phyloP scores from a whole-genome alignment of 768 basidiomycete genomes.

The Naematelia aurantialba region DNA sequence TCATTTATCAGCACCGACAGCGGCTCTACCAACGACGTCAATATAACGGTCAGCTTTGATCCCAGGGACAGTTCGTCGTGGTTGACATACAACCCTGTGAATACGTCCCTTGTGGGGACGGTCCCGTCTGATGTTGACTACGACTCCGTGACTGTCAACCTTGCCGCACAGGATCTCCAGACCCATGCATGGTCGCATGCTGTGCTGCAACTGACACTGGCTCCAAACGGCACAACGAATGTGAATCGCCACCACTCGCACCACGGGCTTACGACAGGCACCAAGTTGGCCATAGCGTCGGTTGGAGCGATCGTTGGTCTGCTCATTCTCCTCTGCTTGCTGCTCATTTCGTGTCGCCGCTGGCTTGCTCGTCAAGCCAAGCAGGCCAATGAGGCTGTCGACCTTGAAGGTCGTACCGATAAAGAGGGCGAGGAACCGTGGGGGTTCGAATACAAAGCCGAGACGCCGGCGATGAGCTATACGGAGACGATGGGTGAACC shows the following conservation, averaged over 20 bases:
- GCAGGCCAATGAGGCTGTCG: background rate
- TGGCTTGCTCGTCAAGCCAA: background rate
- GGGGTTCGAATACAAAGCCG: constrained; percentile 8
- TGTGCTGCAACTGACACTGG: constrained; percentile 16
- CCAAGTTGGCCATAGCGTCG: constrained; percentile 9
- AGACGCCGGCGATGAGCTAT: constrained; percentile 21
- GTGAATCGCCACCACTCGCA: constrained; percentile 2
- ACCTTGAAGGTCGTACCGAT: background rate
- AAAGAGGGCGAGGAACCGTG: constrained; percentile 8
- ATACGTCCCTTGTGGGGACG: constrained; percentile 58
- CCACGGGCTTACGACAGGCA: constrained; percentile 6
- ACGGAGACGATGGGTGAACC: constrained; percentile 26
- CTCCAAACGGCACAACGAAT: constrained; percentile 4
- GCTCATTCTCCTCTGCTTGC: constrained; percentile 10
- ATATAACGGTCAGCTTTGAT: constrained; percentile 56
- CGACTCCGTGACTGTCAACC: constrained; percentile 17
- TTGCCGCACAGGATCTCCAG: constrained; percentile 16
- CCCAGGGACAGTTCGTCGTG: constrained; percentile 55
- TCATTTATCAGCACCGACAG: background rate
- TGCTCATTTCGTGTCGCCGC: constrained; percentile 11
- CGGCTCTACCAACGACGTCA: constrained; percentile 1
- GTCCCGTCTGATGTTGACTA: constrained; percentile 53
- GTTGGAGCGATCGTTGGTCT: constrained; percentile 15
- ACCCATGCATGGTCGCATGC: constrained; percentile 30
- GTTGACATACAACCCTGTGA: constrained; percentile 47